phyloP scores from a whole-genome alignment of 2,329 filamentous ascomycete genomes.

The Seiridium cupressi region DNA sequence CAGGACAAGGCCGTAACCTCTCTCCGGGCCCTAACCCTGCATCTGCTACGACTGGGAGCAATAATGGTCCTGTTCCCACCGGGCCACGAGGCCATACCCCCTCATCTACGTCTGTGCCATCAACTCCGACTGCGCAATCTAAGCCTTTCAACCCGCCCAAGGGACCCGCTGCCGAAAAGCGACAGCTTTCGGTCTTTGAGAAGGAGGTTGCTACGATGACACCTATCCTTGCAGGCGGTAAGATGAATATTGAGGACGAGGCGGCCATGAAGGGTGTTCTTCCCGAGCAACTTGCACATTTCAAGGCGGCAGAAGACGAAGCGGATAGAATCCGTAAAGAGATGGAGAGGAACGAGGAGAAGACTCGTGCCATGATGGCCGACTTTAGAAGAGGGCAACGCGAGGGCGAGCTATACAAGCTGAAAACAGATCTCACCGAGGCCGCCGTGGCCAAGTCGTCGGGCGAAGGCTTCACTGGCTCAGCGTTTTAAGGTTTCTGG shows the following conservation, averaged over 20 bases:
- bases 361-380: slow-evolving; percentile 50
- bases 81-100: slow-evolving; percentile 22
- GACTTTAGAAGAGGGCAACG: slow-evolving; percentile 54
- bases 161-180: slow-evolving; percentile 41
- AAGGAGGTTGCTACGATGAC: slow-evolving; percentile 50
- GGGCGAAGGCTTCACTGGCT: slow-evolving; percentile 53
- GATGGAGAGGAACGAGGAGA: slow-evolving; percentile 51
- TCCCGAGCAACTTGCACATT: slow-evolving; percentile 54
- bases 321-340: slow-evolving; percentile 57
- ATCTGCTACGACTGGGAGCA: slow-evolving; percentile 36
- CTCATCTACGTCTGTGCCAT: slow-evolving; percentile 32
- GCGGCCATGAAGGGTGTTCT: slow-evolving; percentile 46
- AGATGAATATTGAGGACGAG: slow-evolving; percentile 45
- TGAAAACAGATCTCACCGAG: slow-evolving; percentile 56
- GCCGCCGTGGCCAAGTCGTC: slow-evolving; percentile 55
- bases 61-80: slow-evolving; percentile 27
- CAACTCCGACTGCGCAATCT: slow-evolving; percentile 33
- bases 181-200: slow-evolving; percentile 44
- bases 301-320: slow-evolving; percentile 53
- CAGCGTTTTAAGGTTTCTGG: slow-evolving; percentile 42
- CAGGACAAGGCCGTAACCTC: slow-evolving; percentile 26
- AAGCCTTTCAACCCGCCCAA: slow-evolving; percentile 59
- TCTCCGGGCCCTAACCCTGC: slow-evolving; percentile 24
- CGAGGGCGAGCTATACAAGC: slow-evolving; percentile 52
- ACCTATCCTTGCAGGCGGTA: slow-evolving; percentile 52